Conservation (phyloP, 768 basidiomycete species). For the Vararia minispora region DNA sequence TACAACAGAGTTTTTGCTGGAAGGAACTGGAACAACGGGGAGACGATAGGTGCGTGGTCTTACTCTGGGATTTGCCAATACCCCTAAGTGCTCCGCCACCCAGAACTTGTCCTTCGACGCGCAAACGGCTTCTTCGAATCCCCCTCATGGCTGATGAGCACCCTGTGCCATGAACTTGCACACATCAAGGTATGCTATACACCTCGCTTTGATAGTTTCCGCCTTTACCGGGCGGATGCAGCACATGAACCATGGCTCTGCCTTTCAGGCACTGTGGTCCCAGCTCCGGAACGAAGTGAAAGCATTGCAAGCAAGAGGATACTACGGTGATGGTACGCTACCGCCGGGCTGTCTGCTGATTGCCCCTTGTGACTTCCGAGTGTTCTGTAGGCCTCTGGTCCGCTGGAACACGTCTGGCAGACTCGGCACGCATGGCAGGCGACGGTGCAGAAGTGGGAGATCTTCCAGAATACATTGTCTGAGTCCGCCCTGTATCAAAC, state of each 20-base stretch:
- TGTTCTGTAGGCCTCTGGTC: slow-evolving; percentile 64
- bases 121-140: slow-evolving; percentile 50
- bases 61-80: background rate
- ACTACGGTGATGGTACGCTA: slow-evolving; percentile 67
- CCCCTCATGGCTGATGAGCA: slow-evolving; percentile 60
- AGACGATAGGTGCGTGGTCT: slow-evolving; percentile 49
- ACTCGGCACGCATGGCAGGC: slow-evolving; percentile 45
- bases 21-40: slow-evolving; percentile 78
- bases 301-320: slow-evolving; percentile 60
- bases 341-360: background rate
- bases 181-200: slow-evolving; percentile 55
- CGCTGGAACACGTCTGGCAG: slow-evolving; percentile 56
- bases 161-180: slow-evolving; percentile 80
- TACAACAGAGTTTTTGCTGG: slow-evolving; percentile 71
- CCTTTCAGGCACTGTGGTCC: slow-evolving; percentile 67
- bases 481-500: slow-evolving; percentile 5
- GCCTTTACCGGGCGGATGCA: slow-evolving; percentile 18
- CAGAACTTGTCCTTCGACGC: slow-evolving; percentile 68
- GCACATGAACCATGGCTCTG: slow-evolving; percentile 76
- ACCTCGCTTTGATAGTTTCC: background rate
- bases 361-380: background rate
- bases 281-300: slow-evolving; percentile 55
- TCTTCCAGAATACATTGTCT: slow-evolving; percentile 70
- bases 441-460: slow-evolving; percentile 43
- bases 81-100: background rate